Percentiles rank a stretch among this genome's conserved stretches.
Evolutionary conservation across 305 asterid genomes (phyloP).

Genomic region (Ajuga reptans): DNA sequence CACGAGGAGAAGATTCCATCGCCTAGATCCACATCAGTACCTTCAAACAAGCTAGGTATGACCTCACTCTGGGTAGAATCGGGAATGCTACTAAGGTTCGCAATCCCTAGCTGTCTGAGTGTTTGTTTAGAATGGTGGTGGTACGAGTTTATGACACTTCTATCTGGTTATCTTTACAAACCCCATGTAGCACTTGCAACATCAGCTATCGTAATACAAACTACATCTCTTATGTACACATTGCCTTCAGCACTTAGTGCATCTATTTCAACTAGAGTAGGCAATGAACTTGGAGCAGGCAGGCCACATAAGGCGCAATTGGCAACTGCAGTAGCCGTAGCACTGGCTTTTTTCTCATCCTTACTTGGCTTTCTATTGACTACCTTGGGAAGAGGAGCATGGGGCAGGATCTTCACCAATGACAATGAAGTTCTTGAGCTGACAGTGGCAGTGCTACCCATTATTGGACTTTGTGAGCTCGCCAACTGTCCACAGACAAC

Average conservation of each 20-base stretch:
- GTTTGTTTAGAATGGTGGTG: slow-evolving; percentile 95
- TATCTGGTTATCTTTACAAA: slow-evolving; percentile 69
- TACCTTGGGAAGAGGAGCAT: slow-evolving; percentile 57
- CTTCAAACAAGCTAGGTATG: slow-evolving; percentile 26
- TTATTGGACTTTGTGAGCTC: slow-evolving; percentile 81
- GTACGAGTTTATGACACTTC: slow-evolving; percentile 80
- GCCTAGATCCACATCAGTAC: slow-evolving; percentile 29
- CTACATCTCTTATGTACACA: slow-evolving; percentile 86
- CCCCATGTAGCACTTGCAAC: slow-evolving; percentile 77
- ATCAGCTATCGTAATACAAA: slow-evolving; percentile 80
- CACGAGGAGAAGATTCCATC: slow-evolving; percentile 23
- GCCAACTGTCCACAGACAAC: slow-evolving; percentile 91
- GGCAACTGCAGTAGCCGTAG: slow-evolving; percentile 56
- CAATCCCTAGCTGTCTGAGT: slow-evolving; percentile 62
- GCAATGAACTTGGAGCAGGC: slow-evolving; percentile 83
- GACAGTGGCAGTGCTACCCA: slow-evolving; percentile 52
- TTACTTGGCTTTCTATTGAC: slow-evolving; percentile 56
- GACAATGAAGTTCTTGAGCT: slow-evolving; percentile 58
- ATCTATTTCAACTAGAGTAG: slow-evolving; percentile 68
- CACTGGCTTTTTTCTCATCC: slow-evolving; percentile 53
- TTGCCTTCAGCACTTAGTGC: slow-evolving; percentile 79
- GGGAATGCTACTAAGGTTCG: slow-evolving; percentile 51
- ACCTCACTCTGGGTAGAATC: slow-evolving; percentile 51
- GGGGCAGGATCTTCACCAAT: slow-evolving; percentile 63
- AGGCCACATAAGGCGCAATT: slow-evolving; percentile 57